Percentiles rank a stretch among this genome's conserved stretches.
Evolutionary conservation across 805 yeast genomes (phyloP).

Genomic region (Metschnikowia noctiluminum): DNA sequence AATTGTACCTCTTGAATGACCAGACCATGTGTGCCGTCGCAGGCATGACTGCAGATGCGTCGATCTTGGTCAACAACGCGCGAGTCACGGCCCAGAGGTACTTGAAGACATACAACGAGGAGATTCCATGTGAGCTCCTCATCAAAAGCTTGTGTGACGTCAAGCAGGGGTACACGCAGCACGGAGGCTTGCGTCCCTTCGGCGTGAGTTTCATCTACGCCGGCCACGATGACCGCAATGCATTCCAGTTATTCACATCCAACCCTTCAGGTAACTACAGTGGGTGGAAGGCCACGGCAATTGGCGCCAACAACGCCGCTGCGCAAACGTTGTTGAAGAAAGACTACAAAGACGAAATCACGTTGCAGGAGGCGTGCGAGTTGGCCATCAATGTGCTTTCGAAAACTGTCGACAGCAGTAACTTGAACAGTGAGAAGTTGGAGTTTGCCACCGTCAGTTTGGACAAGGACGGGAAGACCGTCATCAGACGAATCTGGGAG

Average conservation of each 20-base stretch:
- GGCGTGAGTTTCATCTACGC: conserved; percentile 97
- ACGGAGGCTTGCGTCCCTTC: conserved; percentile 97
- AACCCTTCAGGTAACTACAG: conserved; percentile 97
- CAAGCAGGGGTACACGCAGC: conserved; percentile 97
- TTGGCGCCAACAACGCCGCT: conserved; percentile 94
- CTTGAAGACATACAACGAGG: conserved; percentile 82
- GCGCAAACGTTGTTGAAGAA: conserved; percentile 95
- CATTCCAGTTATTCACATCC: conserved; percentile 89
- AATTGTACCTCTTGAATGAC: conserved; percentile 81
- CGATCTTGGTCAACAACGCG: conserved; percentile 83
- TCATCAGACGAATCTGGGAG: conserved; percentile 71
- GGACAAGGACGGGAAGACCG: conserved; percentile 42
- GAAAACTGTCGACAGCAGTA: conserved; percentile 89
- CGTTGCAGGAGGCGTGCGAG: conserved; percentile 72
- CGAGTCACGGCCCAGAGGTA: conserved; percentile 81
- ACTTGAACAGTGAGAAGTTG: conserved; percentile 82
- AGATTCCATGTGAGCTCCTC: conserved; percentile 87
- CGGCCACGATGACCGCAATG: conserved; percentile 86
- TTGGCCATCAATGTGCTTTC: conserved; percentile 88
- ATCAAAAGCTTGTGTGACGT: conserved; percentile 88
- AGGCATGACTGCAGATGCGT: conserved; percentile 97
- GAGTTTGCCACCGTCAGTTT: conserved; percentile 80
- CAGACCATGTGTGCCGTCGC: conserved; percentile 90
- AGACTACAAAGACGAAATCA: conserved; percentile 83
- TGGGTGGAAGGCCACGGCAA: conserved; percentile 97